A percentile compares a stretch with the other conserved stretches of the same genome.
phyloP scores from a whole-genome alignment of 2,329 filamentous ascomycete genomes.

The Stagonosporopsis cucurbitacearum region DNA sequence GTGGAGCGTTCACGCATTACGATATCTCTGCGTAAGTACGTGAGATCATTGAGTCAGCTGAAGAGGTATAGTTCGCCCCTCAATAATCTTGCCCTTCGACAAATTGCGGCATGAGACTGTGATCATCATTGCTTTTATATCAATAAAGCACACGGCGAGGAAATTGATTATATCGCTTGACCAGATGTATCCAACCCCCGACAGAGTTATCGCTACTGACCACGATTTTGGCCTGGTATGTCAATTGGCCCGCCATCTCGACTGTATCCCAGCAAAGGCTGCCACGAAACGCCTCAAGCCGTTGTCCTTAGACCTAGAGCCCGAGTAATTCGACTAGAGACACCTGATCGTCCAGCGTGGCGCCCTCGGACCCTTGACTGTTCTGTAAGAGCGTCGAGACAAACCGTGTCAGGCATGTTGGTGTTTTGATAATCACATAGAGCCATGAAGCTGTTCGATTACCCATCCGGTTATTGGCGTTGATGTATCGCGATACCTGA shows the following conservation, averaged over 20 bases:
- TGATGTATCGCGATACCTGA: too few species aligned
- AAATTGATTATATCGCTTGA: not conserved
- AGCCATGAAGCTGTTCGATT: not conserved
- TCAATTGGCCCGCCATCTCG: not conserved
- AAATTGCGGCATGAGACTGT: not conserved
- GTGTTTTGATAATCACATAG: not conserved
- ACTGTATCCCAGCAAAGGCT: not conserved
- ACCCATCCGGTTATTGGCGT: not conserved
- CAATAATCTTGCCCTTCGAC: not conserved
- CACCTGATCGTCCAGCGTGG: too few species aligned
- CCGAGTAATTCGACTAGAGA: too few species aligned
- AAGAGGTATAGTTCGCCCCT: not conserved
- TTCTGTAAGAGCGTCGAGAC: not conserved
- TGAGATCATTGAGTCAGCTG: not conserved
- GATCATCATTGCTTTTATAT: not conserved
- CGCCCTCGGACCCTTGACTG: too few species aligned
- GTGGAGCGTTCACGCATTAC: not conserved
- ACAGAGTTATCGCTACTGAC: not conserved
- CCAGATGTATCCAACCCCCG: not conserved
- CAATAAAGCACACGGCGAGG: not conserved
- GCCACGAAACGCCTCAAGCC: not conserved
- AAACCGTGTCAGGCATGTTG: not conserved
- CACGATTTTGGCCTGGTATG: not conserved
- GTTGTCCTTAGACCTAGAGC: too few species aligned
- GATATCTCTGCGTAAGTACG: not conserved